Evolutionary conservation across 306 rosid species (phyloP).

Genomic region (Acacia melanoxylon): DNA sequence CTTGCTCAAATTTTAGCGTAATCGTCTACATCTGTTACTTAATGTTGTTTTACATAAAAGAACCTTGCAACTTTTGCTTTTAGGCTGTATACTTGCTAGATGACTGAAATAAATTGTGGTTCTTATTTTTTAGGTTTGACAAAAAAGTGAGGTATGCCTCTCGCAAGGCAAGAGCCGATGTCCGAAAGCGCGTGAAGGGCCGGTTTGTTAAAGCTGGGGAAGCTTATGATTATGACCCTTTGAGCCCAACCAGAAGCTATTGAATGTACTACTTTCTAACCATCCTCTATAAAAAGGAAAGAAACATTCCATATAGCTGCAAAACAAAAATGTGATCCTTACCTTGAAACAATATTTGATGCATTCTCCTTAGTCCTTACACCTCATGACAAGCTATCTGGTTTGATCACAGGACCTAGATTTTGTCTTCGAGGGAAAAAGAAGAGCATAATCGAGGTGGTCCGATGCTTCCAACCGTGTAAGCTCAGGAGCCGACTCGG

Average conservation of each 20-base stretch:
- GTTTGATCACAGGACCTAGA: constrained; percentile 64
- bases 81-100: constrained; percentile 9
- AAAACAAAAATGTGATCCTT: constrained; percentile 32
- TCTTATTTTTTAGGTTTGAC: constrained; percentile 57
- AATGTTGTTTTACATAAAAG: not conserved
- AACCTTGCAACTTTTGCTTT: not conserved
- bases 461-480: constrained; percentile 32
- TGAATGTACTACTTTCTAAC: constrained; percentile 65
- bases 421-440: constrained; percentile 39
- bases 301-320: constrained; percentile 44
- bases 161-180: constrained; percentile 94
- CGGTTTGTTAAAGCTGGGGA: constrained; percentile 96
- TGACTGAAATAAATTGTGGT: constrained; percentile 24
- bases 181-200: constrained; percentile 92
- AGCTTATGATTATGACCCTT: constrained; percentile 80
- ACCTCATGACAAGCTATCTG: constrained; percentile 52
- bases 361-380: constrained; percentile 38
- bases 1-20: not conserved
- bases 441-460: constrained; percentile 36
- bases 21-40: not conserved
- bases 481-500: constrained; percentile 38
- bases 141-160: constrained; percentile 91
- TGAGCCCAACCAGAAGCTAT: constrained; percentile 88
- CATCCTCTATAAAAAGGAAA: constrained; percentile 49
- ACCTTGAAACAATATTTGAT: constrained; percentile 40